Evolutionary conservation across 176 grass and related monocot genomes (phyloP).

Genomic region (Paspalum vaginatum): DNA sequence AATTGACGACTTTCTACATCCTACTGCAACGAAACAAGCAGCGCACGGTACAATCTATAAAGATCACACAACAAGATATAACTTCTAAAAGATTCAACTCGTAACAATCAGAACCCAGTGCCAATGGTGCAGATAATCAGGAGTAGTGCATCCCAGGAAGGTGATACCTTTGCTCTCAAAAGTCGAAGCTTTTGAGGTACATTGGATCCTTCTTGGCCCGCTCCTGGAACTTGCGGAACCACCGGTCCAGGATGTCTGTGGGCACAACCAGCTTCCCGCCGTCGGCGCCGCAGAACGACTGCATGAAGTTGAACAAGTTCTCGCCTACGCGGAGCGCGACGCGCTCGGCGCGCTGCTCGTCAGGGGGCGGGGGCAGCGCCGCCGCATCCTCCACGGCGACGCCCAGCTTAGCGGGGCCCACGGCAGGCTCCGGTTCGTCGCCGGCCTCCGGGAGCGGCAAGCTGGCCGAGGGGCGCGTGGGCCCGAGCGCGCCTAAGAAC

Average conservation of each 20-base stretch:
- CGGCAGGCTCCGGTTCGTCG: conserved; percentile 52
- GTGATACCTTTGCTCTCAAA: conserved; percentile 60
- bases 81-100: conserved; percentile 1
- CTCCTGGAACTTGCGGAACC: conserved; percentile 99
- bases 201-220: conserved; percentile 75
- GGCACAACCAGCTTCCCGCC: conserved; percentile 86
- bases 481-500: conserved; percentile 73
- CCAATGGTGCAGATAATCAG: background rate
- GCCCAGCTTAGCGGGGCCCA: conserved; percentile 70
- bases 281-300: conserved; percentile 89
- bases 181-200: conserved; percentile 81
- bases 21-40: background rate
- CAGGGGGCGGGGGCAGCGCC: conserved; percentile 64
- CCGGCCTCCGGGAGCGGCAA: conserved; percentile 71
- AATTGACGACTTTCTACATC: background rate
- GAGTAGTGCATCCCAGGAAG: conserved; percentile 16
- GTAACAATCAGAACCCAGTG: background rate
- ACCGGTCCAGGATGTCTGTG: conserved; percentile 83
- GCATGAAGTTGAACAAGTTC: conserved; percentile 99
- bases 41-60: background rate
- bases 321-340: conserved; percentile 84
- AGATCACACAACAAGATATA: background rate
- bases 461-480: conserved; percentile 69
- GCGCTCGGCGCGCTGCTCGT: conserved; percentile 70
- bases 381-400: conserved; percentile 77